phyloP scores from a whole-genome alignment of 2,329 filamentous ascomycete species.

The Monosporascus sp. region DNA sequence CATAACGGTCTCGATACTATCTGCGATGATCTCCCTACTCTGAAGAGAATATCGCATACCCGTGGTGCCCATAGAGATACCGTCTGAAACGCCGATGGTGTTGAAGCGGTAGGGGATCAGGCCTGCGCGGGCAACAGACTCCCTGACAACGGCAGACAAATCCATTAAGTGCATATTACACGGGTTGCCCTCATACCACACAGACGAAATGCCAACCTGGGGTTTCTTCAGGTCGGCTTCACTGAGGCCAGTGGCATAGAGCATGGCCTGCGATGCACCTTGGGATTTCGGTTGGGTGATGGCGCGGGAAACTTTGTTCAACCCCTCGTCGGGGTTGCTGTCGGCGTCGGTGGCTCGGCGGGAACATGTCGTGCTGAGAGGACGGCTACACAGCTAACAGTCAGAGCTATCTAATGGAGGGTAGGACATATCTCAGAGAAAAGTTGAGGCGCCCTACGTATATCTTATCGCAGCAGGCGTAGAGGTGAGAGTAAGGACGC shows the following conservation, averaged over 20 bases:
- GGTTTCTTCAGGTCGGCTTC: conserved; percentile 92
- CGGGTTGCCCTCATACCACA: conserved; percentile 97
- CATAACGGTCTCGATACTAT: conserved; percentile 99
- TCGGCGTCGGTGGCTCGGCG: conserved; percentile 44
- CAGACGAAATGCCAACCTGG: conserved; percentile 94
- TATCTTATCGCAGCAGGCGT: conserved; percentile 20
- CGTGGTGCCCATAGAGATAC: conserved; percentile 95
- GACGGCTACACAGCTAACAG: conserved; percentile 34
- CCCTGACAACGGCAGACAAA: conserved; percentile 69
- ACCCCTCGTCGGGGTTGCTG: conserved; percentile 17
- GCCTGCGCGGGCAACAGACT: conserved; percentile 62
- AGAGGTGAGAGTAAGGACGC: conserved; percentile 20
- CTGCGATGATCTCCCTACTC: conserved; percentile 92
- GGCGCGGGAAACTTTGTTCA: conserved; percentile 78
- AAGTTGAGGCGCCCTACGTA: conserved; percentile 17
- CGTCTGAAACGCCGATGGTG: conserved; percentile 96
- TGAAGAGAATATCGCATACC: conserved; percentile 96
- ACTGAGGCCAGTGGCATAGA: conserved; percentile 87
- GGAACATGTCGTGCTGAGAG: conserved; percentile 46
- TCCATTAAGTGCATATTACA: conserved; percentile 99
- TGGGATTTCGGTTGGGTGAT: conserved; percentile 98
- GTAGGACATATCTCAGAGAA: background rate
- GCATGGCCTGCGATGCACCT: conserved; percentile 97
- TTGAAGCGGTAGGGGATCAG: conserved; percentile 97
- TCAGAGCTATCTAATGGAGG: conserved; percentile 2